phyloP scores from a whole-genome alignment of 768 basidiomycete genomes.

The Hygrocybe punicea region DNA sequence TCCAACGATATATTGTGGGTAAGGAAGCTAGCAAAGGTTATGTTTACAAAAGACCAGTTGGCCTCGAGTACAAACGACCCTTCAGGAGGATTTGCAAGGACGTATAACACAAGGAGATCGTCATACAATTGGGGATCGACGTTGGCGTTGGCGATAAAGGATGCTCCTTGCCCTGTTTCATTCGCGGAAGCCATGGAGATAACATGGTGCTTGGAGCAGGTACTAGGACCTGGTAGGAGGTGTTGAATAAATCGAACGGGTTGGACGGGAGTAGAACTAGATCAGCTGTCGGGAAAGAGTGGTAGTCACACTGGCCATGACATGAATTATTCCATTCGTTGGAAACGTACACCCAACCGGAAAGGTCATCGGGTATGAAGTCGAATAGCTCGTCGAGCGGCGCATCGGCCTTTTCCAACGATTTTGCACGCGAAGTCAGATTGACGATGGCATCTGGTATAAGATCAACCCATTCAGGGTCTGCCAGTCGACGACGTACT shows the following conservation, averaged over 20 bases:
- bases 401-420: constrained; percentile 11
- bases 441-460: background rate
- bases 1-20: constrained; percentile 9
- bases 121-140: too few relatives aligned
- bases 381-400: constrained; percentile 14
- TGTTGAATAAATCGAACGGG: too few relatives aligned
- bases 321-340: constrained; percentile 19
- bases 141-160: too few relatives aligned
- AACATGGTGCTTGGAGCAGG: constrained; percentile 8
- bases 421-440: constrained; percentile 2
- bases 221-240: constrained; percentile 9
- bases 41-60: too few relatives aligned
- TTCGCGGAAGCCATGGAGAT: constrained; percentile 9
- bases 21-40: constrained; percentile 14
- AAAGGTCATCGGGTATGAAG: constrained; percentile 10
- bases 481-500: constrained; percentile 9
- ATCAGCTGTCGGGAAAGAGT: constrained; percentile 6
- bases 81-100: too few relatives aligned
- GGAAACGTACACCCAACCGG: constrained; percentile 12
- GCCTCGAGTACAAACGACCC: too few relatives aligned
- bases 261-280: constrained; percentile 11
- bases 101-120: too few relatives aligned
- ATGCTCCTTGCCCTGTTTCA: too few relatives aligned
- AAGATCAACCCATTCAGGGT: background rate
- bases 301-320: constrained; percentile 7